Conservation (phyloP, 73 alveolate genomes). For the Stentor coeruleus region DNA sequence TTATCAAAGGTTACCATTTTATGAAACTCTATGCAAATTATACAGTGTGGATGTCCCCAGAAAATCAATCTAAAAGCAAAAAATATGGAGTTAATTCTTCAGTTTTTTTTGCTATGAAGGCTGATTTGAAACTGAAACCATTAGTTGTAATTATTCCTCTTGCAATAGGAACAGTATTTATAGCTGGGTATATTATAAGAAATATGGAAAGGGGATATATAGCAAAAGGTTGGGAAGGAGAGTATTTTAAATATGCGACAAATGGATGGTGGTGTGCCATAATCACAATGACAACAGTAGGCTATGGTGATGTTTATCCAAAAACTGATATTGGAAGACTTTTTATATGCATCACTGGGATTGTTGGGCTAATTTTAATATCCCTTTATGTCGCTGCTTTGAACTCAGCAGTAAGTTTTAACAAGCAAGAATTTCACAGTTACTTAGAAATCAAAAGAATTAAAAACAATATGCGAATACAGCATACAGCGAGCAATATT, state of each 20-base stretch:
- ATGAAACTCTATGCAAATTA: neutral
- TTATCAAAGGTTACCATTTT: neutral
- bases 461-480: neutral
- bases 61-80: neutral
- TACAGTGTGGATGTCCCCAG: neutral
- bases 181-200: neutral
- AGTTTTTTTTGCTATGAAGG: neutral
- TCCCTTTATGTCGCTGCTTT: slow-evolving; percentile 2
- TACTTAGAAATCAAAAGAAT: neutral
- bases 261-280: neutral
- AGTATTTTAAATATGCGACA: neutral
- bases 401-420: neutral
- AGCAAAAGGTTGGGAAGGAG: neutral
- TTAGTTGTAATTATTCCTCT: neutral
- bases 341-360: neutral
- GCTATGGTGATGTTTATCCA: slow-evolving; percentile 23
- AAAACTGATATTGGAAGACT: neutral
- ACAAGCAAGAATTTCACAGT: neutral
- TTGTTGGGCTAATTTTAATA: neutral
- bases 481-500: neutral
- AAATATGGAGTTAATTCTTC: neutral
- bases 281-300: slow-evolving; percentile 26
- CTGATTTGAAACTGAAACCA: neutral
- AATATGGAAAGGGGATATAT: neutral
- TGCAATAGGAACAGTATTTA: neutral